These are phyloP conservation scores for Vigna reflexopilosa DNA, from an alignment of 306 rosid species.

Conservation along the genomic window DNA sequence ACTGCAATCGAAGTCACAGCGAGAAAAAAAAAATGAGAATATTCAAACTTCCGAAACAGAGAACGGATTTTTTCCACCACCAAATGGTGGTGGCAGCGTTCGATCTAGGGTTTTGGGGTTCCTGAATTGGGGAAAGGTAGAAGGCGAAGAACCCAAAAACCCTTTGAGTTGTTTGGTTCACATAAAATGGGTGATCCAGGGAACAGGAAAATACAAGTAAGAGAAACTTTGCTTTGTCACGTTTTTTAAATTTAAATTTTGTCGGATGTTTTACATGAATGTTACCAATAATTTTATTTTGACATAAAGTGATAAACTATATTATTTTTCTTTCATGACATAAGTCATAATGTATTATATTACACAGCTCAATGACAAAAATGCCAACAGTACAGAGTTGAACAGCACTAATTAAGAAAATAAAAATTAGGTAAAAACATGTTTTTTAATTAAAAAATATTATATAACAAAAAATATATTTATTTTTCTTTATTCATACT, in stretches of 20 bases:
- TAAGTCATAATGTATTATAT: too few relatives aligned
- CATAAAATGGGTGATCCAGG: constrained; percentile 11
- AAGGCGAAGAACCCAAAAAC: constrained; percentile 36
- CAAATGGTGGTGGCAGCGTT: constrained; percentile 19
- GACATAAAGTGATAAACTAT: too few relatives aligned
- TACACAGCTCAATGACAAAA: too few relatives aligned
- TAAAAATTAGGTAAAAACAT: background rate
- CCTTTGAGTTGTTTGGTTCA: constrained; percentile 40
- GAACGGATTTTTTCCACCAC: constrained; percentile 26
- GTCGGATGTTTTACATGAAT: background rate
- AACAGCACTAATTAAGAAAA: background rate
- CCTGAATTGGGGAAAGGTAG: constrained; percentile 36
- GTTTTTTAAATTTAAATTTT: constrained; percentile 9
- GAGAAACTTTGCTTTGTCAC: constrained; percentile 16
- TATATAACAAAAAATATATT: too few relatives aligned
- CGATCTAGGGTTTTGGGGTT: constrained; percentile 49
- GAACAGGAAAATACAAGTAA: constrained; percentile 26
- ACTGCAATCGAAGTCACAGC: constrained; percentile 30
- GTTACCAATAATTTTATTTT: background rate
- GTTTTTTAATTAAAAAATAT: too few relatives aligned
- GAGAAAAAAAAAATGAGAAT: background rate
- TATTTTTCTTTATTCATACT: too few relatives aligned
- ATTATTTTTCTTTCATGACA: too few relatives aligned
- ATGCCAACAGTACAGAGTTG: background rate
- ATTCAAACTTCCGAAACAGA: constrained; percentile 14